phyloP scores from a whole-genome alignment of 2,329 filamentous ascomycete species.

The Ceratocystis papillata region DNA sequence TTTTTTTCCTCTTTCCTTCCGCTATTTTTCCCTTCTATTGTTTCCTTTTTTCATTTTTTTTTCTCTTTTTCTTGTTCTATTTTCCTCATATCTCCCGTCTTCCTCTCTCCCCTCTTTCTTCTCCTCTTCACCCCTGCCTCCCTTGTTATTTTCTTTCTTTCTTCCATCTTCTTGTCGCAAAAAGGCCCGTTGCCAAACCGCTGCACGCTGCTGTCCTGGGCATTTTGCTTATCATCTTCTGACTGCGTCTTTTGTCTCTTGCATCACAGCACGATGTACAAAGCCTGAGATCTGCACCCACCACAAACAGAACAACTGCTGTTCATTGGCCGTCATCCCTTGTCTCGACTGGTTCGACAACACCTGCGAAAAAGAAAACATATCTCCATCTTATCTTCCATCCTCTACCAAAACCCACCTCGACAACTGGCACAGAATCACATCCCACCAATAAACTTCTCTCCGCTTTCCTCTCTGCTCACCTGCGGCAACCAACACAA shows the following conservation, averaged over 20 bases:
- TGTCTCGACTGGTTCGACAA: slow-evolving; percentile 9
- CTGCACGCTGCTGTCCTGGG: neutral
- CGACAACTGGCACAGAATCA: neutral
- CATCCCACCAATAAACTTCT: neutral
- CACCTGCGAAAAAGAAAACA: slow-evolving; percentile 1
- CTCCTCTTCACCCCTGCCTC: neutral
- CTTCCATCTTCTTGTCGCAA: neutral
- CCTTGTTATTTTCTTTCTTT: slow-evolving; percentile 5
- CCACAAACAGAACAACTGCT: neutral
- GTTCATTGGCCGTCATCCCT: slow-evolving; percentile 5
- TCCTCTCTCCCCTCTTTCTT: neutral
- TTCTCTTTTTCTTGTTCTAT: neutral
- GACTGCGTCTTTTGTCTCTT: neutral
- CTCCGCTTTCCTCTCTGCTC: neutral
- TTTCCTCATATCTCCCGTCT: neutral
- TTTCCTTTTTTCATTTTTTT: neutral
- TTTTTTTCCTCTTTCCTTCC: neutral
- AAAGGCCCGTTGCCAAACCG: neutral
- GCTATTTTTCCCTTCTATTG: neutral
- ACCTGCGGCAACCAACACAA: neutral
- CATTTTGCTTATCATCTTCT: neutral
- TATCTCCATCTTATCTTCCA: neutral
- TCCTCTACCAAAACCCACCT: neutral
- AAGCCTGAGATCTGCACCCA: neutral
- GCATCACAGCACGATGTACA: neutral